phyloP scores from a whole-genome alignment of 2,329 filamentous ascomycete species.

The Fusarium oxysporum region DNA sequence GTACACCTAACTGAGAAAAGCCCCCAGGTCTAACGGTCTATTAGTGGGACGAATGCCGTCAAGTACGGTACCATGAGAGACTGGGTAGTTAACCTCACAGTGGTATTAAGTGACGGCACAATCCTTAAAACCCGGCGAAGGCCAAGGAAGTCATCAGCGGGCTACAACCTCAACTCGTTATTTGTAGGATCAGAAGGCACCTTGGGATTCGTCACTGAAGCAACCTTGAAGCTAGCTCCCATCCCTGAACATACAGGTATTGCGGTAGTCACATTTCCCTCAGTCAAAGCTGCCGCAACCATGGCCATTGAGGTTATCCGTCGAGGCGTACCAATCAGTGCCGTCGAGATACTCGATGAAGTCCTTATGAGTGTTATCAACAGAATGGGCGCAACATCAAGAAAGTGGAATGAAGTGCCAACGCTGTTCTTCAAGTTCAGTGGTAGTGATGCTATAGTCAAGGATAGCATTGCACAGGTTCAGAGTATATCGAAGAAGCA shows the following conservation, averaged over 20 bases:
- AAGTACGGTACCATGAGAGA: constrained; percentile 89
- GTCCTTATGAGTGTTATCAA: constrained; percentile 89
- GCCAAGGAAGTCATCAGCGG: constrained; percentile 82
- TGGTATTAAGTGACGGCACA: constrained; percentile 81
- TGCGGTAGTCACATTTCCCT: constrained; percentile 82
- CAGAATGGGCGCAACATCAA: constrained; percentile 73
- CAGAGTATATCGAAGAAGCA: constrained; percentile 39
- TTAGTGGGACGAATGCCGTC: no score
- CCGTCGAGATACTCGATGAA: constrained; percentile 89
- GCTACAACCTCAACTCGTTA: constrained; percentile 83
- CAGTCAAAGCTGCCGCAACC: constrained; percentile 78
- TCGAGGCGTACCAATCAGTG: constrained; percentile 76
- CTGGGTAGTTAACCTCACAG: constrained; percentile 87
- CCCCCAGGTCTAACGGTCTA: no score
- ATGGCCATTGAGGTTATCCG: constrained; percentile 81
- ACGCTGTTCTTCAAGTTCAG: constrained; percentile 90
- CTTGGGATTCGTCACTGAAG: constrained; percentile 82
- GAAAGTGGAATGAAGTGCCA: constrained; percentile 78
- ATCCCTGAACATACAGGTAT: constrained; percentile 81
- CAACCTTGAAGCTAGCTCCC: constrained; percentile 82
- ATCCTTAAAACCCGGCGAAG: constrained; percentile 81
- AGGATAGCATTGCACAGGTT: constrained; percentile 79
- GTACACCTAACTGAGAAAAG: fast-evolving
- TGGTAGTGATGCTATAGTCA: constrained; percentile 79
- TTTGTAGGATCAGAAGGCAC: constrained; percentile 88